These are phyloP conservation scores for Lactifluus piperatus DNA, from an alignment of 768 basidiomycete genomes.

Conservation along the genomic window DNA sequence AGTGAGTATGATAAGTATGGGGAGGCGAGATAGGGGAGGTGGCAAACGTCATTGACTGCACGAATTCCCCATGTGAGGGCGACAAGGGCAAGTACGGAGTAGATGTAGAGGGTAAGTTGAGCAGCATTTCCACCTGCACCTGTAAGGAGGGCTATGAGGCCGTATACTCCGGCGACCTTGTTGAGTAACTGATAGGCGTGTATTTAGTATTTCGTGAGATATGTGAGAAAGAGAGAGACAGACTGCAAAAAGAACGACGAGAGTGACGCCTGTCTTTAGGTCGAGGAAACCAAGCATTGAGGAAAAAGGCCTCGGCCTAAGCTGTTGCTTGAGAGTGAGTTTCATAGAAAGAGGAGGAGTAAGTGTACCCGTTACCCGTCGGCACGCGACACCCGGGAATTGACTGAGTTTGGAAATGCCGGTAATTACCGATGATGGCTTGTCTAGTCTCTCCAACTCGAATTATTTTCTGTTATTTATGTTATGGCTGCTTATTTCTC, in stretches of 20 bases:
- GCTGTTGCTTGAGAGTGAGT: conserved; percentile 75
- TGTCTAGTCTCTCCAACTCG: too few relatives aligned
- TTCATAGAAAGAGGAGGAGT: conserved; percentile 40
- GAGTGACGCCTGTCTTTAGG: conserved; percentile 86
- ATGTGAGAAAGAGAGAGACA: conserved; percentile 26
- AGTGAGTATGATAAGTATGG: conserved; percentile 7
- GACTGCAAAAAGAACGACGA: conserved; percentile 86
- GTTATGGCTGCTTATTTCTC: conserved; percentile 72
- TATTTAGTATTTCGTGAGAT: conserved; percentile 3
- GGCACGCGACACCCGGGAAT: background rate
- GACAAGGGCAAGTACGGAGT: conserved; percentile 76
- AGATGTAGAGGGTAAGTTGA: conserved; percentile 88
- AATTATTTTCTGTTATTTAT: too few relatives aligned
- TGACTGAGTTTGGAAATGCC: conserved; percentile 6
- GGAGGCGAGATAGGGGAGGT: background rate
- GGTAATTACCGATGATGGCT: background rate
- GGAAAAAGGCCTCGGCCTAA: conserved; percentile 71
- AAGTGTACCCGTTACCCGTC: too few relatives aligned
- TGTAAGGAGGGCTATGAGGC: conserved; percentile 82
- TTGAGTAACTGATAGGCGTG: conserved; percentile 60
- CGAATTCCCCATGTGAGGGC: conserved; percentile 82
- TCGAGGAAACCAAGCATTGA: conserved; percentile 85
- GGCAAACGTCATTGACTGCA: conserved; percentile 73
- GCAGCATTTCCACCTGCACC: conserved; percentile 91
- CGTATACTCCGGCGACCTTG: conserved; percentile 97